Base-by-base conservation (phyloP, 2,329 filamentous ascomycete species). In the Calonectria pseudoreteaudii region DNA sequence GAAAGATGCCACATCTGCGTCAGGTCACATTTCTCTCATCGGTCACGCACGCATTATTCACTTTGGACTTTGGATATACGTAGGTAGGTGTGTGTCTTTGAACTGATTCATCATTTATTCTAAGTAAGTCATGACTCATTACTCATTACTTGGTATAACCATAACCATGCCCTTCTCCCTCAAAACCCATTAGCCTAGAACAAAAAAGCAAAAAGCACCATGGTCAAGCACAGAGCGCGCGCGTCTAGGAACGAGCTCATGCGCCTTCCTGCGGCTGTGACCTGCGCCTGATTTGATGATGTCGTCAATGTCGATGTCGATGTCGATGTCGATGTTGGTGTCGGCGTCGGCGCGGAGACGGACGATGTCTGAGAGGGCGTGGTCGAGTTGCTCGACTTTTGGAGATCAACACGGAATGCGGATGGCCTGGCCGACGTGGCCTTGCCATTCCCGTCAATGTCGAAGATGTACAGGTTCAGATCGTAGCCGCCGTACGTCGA, bases 71-170 rank as follows among this genome's bases (percentile, higher is more conserved):
- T n/a, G n/a, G n/a, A n/a, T 31, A 8, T 8, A 8, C 8, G 30
- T 31, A 8, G 23, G n/a, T 23, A 9, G 2, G 7, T 44, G 38
- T 44, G n/a, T 47, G 44, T 44, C 18, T 41, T 62, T 62, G 36
- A 62, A 62, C 36, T 28, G 34, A 38, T 62, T 41, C 56, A 62
- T 62, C 56, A 62, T 62, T 62, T 30, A 28, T 62, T 44, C 56
- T 26, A 62, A 10, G 2, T 23, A 38, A 18, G 34, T 60, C 56
- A 18, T 62, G 38, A 62, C 20, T 62, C 56, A 41, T 62, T 62
- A 56, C 44, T n/a, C 34, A 62, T 62, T 41, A 62, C 34, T 41
- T 14, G 38, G 16, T 62, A 62, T 26, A 38, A 18, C 56, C 30
- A 31, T 31, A 8, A 31, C 31, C 56, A 26, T 62, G 44, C 13